Evolutionary conservation across 169 alveolate species (phyloP).

Genomic region (Pseudocohnilembus persalinus): DNA sequence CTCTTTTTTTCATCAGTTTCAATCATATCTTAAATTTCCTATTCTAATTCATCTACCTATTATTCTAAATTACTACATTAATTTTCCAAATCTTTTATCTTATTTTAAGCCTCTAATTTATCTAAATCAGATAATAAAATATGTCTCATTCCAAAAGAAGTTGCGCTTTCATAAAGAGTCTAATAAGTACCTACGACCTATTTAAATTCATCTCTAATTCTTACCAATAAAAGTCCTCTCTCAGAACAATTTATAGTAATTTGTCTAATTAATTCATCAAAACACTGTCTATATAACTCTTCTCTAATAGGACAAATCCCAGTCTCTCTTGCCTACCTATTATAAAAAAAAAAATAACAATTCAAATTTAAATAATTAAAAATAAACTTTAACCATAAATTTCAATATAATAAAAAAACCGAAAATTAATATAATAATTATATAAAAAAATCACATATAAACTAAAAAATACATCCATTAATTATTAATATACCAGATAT

Average conservation of each 20-base stretch:
- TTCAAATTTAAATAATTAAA: too few relatives aligned
- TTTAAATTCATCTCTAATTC: slow-evolving; percentile 92
- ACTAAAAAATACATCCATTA: too few relatives aligned
- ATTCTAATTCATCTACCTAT: not conserved
- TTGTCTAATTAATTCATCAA: slow-evolving; percentile 92
- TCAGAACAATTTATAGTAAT: slow-evolving; percentile 91
- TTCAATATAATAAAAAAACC: too few relatives aligned
- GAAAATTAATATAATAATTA: too few relatives aligned
- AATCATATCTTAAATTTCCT: not conserved
- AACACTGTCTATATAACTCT: slow-evolving; percentile 89
- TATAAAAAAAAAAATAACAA: slow-evolving; percentile 70
- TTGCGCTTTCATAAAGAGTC: not conserved
- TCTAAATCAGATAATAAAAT: not conserved
- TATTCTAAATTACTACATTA: not conserved
- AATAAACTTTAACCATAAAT: too few relatives aligned
- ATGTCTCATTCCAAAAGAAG: not conserved
- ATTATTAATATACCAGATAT: too few relatives aligned
- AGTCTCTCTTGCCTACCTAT: slow-evolving; percentile 90
- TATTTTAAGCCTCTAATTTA: not conserved
- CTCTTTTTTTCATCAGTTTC: not conserved
- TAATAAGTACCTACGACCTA: slow-evolving; percentile 61
- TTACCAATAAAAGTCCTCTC: slow-evolving; percentile 86
- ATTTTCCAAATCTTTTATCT: not conserved
- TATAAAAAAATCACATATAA: too few relatives aligned
- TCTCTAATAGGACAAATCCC: slow-evolving; percentile 94